Percentiles rank a stretch among this genome's conserved stretches.
Evolutionary conservation across 176 grass and related monocot genomes (phyloP).

Genomic region (Paspalum vaginatum): DNA sequence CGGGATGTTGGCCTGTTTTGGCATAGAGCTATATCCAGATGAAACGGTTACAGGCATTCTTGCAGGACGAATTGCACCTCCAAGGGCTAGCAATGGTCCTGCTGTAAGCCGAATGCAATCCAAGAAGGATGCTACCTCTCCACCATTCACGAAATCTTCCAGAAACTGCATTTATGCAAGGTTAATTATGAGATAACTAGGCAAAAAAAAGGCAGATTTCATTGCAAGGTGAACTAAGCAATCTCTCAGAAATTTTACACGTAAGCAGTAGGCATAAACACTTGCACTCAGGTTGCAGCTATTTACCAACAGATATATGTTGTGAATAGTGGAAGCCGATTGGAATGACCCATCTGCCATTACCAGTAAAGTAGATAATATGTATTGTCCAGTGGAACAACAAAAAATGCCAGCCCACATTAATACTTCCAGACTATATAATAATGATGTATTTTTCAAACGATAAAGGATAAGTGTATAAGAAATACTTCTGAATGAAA

Average conservation of each 20-base stretch:
- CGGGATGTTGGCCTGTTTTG: slow-evolving; percentile 58
- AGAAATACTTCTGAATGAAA: slow-evolving; percentile 17
- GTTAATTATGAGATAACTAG: slow-evolving; percentile 18
- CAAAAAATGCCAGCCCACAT: slow-evolving; percentile 10
- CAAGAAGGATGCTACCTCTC: slow-evolving; percentile 97
- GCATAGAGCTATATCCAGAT: slow-evolving; percentile 55
- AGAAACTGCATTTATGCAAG: slow-evolving; percentile 78
- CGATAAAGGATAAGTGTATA: slow-evolving; percentile 3
- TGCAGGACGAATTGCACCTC: slow-evolving; percentile 98
- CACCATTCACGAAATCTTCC: slow-evolving; percentile 99
- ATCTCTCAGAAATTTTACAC: slow-evolving; percentile 17
- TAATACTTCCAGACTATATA: not conserved
- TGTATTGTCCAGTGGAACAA: not conserved
- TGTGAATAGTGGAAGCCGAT: not conserved
- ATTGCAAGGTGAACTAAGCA: slow-evolving; percentile 18
- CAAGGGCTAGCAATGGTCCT: slow-evolving; percentile 94
- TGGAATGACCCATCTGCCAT: slow-evolving; percentile 26
- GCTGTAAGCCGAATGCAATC: slow-evolving; percentile 94
- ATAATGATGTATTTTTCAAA: not conserved
- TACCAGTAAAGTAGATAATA: slow-evolving; percentile 18
- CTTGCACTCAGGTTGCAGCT: slow-evolving; percentile 17
- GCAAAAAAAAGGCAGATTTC: slow-evolving; percentile 17
- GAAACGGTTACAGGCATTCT: slow-evolving; percentile 92
- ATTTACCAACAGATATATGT: slow-evolving; percentile 19
- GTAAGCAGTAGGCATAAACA: not conserved